Base-by-base conservation (phyloP, 306 rosid genomes). In the Styphnolobium japonicum region DNA sequence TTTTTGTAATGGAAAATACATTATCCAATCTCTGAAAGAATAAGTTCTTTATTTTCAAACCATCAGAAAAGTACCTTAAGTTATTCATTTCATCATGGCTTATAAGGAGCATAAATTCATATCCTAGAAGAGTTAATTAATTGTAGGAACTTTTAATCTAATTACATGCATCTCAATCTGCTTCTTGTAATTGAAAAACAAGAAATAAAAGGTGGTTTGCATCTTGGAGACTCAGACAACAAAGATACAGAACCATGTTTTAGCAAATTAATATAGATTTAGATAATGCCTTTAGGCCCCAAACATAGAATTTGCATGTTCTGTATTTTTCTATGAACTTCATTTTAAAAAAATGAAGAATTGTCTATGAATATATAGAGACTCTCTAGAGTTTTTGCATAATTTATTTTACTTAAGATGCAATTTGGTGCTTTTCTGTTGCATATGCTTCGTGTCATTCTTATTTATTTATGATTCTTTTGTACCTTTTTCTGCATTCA, bases 401-500 rank as follows among this genome's bases (percentile, higher is more conserved):
- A 31, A 10, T 63, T 67, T 53, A 55, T 22, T 46, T 19, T 19
- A 43, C 19, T 49, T 65, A 3, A 8, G 15, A 56, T 37, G 65
- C 61, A 56, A 14, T 18, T 40, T 31, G 15, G 43, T 22, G 14
- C 51, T 42, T 22, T 37, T 58, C 25, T 55, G 11, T 29, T 73
- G 10, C 52, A 27, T 25, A n/a, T 58, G 55, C 63, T 22, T 46
- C 15, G 1, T 48, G 45, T 10, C 23, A 36, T 21, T 63, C 67
- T 77, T 19, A 11, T 72, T 77, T 19, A 11, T 72, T 6, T 8
- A 2, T 37, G 63, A n/a, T 60, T 46, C 33, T 71, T n/a, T 12
- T 74, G 69, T 66, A 27, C 33, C 48, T 45, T 61, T 67, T 53
- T 61, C 22, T n/a, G 0, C 6, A 56, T 80, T 82, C 83, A 95